phyloP scores from a whole-genome alignment of 257 asterid genomes.

The Lantana camara region DNA sequence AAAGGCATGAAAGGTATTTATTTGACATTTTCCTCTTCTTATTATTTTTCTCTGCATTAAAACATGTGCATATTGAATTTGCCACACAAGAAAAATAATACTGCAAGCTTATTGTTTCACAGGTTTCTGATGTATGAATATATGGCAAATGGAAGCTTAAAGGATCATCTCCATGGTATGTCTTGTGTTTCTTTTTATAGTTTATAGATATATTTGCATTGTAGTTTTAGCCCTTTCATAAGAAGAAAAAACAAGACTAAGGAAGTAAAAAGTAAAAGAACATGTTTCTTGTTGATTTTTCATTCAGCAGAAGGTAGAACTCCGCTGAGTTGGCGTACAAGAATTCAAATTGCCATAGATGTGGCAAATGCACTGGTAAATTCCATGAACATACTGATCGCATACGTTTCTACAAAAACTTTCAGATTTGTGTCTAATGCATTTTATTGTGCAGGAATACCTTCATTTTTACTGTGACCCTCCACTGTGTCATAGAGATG shows the following conservation, averaged over 20 bases:
- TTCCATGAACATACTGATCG: neutral
- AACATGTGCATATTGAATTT: neutral
- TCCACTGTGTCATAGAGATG: slow-evolving; percentile 94
- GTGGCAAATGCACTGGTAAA: slow-evolving; percentile 96
- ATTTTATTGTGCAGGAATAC: slow-evolving; percentile 69
- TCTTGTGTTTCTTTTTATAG: slow-evolving; percentile 34
- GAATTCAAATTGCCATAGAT: slow-evolving; percentile 89
- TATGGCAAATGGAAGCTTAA: slow-evolving; percentile 94
- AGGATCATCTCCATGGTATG: slow-evolving; percentile 89
- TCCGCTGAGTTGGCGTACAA: slow-evolving; percentile 80
- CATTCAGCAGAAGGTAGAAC: slow-evolving; percentile 70
- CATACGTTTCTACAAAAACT: neutral
- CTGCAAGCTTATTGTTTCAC: slow-evolving; percentile 25
- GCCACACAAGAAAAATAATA: neutral
- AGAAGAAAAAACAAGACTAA: neutral
- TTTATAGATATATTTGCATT: neutral
- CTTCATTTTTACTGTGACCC: slow-evolving; percentile 95
- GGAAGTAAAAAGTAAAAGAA: neutral
- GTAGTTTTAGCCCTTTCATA: neutral
- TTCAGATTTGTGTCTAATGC: slow-evolving; percentile 16
- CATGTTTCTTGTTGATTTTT: slow-evolving; percentile 10
- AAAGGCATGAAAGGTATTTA: slow-evolving; percentile 71
- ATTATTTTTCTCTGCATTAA: neutral
- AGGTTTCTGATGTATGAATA: slow-evolving; percentile 90
- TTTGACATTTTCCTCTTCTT: neutral